Evolutionary conservation across 805 yeast genomes (phyloP), one percentile per base, ranked within the genome.

Genomic region (Komagataella mondaviorum): DNA sequence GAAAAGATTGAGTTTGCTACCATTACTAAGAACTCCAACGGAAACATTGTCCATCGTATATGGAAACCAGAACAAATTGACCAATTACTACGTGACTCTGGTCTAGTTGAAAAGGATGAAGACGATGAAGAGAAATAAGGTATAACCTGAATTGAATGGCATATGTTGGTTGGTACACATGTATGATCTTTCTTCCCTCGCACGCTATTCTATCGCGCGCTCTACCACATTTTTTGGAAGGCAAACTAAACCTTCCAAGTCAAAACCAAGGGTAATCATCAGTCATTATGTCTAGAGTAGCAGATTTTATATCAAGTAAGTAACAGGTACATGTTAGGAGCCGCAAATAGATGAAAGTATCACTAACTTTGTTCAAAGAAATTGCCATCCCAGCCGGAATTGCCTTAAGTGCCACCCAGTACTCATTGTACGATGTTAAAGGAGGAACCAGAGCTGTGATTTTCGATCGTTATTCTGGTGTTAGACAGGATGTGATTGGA

Each of bases 401-500:
- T 12, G 82, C 85, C 18, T 64, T 83, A 50, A 73, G 88, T 44
- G 81, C 85, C 8, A 85, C 83, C 6, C 91, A 88, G 63, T 80
- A 85, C 59, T 82, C 97, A 24, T 72, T 93, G 70, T 93, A 88
- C 65, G 98, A 93, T 63, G 99, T 93, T 44, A 82, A 85, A 63
- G 99, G 99, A 54, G 99, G 99, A 52, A 79, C 87, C 53, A 77
- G 99, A 65, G 99, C 97, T 22, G 96, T 93, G 51, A 85, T 93
- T 56, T 93, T 93, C 63, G 98, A 93, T 71, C 77, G 99, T 60
- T 68, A 93, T 53, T 71, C 76, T 47, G 99, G 99, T 71, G 95
- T 93, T 51, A 85, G 87, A 66, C 81, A 81, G 60, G 71, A 72
- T n/a, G 97, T 93, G 22, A 74, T 90, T 54, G 96, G 97, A 24